A percentile compares a stretch with the other conserved stretches of the same genome.
These are phyloP conservation scores for Dryas octopetala DNA, from an alignment of 306 rosid genomes.

Conservation along the genomic window DNA sequence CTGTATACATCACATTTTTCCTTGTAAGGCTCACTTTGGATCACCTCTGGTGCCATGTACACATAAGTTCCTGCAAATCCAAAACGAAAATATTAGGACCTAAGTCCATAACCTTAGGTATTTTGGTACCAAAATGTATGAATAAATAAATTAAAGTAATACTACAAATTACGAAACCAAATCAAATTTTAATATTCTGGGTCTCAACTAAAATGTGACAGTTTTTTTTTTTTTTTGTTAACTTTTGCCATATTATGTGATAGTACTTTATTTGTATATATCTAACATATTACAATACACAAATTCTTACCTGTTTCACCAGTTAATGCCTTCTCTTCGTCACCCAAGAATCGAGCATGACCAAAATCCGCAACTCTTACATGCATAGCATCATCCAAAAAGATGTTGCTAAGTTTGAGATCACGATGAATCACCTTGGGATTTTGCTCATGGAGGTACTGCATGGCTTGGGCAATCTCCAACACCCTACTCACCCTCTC, in stretches of 20 bases:
- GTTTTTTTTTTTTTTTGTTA: no score
- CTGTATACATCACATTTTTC: slow-evolving; percentile 80
- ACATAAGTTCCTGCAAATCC: slow-evolving; percentile 58
- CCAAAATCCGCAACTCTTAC: slow-evolving; percentile 76
- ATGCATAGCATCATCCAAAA: slow-evolving; percentile 59
- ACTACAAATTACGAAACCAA: no score
- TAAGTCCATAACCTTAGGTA: not conserved
- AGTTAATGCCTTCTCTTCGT: slow-evolving; percentile 53
- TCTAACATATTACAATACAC: not conserved
- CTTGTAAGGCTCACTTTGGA: slow-evolving; percentile 66
- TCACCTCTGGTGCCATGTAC: slow-evolving; percentile 75
- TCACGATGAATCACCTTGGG: slow-evolving; percentile 72
- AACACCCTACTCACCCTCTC: slow-evolving; percentile 52
- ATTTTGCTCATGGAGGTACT: slow-evolving; percentile 73
- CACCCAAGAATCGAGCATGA: slow-evolving; percentile 69
- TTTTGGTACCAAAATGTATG: not conserved
- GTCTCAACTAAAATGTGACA: no score
- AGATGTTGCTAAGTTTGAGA: slow-evolving; percentile 69
- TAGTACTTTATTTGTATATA: no score
- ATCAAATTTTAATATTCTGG: no score
- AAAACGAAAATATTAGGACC: not conserved
- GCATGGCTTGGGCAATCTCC: slow-evolving; percentile 79
- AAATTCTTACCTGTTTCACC: slow-evolving; percentile 50
- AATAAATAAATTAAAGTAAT: not conserved
- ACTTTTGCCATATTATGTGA: no score